Conservation (phyloP, 768 basidiomycete genomes). For the Leccinum disarticulatum region DNA sequence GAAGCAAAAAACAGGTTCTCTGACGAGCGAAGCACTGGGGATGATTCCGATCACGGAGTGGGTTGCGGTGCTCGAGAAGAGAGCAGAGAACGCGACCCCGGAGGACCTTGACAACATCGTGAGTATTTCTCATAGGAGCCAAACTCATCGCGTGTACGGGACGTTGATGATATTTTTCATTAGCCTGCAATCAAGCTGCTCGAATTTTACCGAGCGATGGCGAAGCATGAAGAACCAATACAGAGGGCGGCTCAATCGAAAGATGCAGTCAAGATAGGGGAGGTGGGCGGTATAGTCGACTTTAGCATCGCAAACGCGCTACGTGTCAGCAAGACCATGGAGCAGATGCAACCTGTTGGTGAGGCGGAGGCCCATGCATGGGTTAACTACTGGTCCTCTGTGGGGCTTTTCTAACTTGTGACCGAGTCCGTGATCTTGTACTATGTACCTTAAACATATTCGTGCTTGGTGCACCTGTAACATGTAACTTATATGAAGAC, state of each 20-base stretch:
- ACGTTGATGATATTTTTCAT: not conserved
- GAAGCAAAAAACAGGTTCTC: slow-evolving; percentile 9
- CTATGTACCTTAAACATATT: too few relatives aligned
- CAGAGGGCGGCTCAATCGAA: not conserved
- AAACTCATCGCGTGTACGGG: too few relatives aligned
- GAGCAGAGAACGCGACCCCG: slow-evolving; percentile 14
- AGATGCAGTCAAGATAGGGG: not conserved
- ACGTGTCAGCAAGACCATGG: slow-evolving; percentile 15
- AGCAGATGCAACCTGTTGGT: slow-evolving; percentile 13
- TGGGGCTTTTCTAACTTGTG: slow-evolving; percentile 10
- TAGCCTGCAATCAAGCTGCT: slow-evolving; percentile 36
- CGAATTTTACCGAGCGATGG: slow-evolving; percentile 26
- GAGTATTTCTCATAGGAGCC: not conserved
- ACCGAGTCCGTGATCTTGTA: not conserved
- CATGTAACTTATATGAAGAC: not conserved
- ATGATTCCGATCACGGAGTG: slow-evolving; percentile 31
- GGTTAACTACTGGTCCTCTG: slow-evolving; percentile 23
- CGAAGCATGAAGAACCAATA: slow-evolving; percentile 1
- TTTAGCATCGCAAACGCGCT: slow-evolving; percentile 12
- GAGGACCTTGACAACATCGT: slow-evolving; percentile 10
- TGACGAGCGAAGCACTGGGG: slow-evolving; percentile 12
- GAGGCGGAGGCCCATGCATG: slow-evolving; percentile 15
- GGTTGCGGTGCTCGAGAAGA: slow-evolving; percentile 28
- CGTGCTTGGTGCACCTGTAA: not conserved
- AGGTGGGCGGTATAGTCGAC: slow-evolving; percentile 5